Evolutionary conservation across 768 basidiomycete genomes (phyloP).

Genomic region (Tephrocybe sp.): DNA sequence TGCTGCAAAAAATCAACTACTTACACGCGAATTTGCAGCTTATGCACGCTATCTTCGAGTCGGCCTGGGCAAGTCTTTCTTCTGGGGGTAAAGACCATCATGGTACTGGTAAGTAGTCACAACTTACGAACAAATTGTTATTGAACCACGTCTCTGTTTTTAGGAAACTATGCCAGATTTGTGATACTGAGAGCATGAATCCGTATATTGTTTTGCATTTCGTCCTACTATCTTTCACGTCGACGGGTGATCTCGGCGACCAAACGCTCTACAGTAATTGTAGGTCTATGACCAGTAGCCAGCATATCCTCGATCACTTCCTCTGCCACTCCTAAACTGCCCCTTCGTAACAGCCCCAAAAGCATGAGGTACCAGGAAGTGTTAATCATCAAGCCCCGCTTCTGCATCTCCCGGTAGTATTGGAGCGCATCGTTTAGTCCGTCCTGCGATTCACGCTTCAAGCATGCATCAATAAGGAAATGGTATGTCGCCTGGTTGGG

Average conservation of each 20-base stretch:
- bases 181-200: not conserved
- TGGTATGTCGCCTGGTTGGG: constrained; percentile 74
- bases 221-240: not conserved
- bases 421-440: constrained; percentile 55
- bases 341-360: constrained; percentile 55
- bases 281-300: constrained; percentile 42
- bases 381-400: constrained; percentile 42
- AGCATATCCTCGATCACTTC: constrained; percentile 64
- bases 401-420: constrained; percentile 63
- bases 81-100: constrained; percentile 39
- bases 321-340: constrained; percentile 61
- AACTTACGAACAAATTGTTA: not conserved
- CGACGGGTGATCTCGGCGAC: constrained; percentile 47
- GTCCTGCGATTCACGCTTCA: constrained; percentile 49
- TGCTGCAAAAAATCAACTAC: constrained; percentile 1
- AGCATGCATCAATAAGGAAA: constrained; percentile 67
- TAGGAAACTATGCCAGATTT: too few species aligned
- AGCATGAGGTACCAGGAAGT: constrained; percentile 83
- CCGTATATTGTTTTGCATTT: not conserved
- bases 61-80: constrained; percentile 64
- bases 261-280: constrained; percentile 45
- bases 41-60: constrained; percentile 70
- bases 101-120: not conserved
- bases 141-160: too few species aligned
- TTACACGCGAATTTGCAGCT: constrained; percentile 37